A percentile compares a stretch with the other conserved stretches of the same genome.
Conservation (phyloP, 2,329 filamentous ascomycete genomes). For the Xylogone sp. region DNA sequence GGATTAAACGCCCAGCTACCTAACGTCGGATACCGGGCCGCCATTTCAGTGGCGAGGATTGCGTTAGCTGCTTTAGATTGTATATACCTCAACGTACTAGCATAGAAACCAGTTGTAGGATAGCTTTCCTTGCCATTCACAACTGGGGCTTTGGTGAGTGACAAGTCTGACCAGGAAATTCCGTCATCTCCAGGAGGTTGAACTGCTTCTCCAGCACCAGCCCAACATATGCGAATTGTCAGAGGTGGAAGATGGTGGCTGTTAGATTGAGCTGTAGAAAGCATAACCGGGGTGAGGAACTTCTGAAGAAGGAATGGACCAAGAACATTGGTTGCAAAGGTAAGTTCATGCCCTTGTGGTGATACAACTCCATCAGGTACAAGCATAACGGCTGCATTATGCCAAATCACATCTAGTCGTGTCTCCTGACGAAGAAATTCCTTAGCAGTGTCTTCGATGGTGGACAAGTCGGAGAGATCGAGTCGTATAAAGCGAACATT, state of each 20-base stretch:
- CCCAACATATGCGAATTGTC: too few species aligned
- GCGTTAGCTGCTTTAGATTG: neutral
- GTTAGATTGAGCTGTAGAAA: neutral
- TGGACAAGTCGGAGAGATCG: neutral
- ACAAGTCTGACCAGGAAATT: neutral
- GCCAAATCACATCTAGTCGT: neutral
- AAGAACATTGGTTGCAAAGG: slow-evolving; percentile 51
- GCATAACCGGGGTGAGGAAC: slow-evolving; percentile 31
- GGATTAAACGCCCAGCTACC: neutral
- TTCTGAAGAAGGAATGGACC: slow-evolving; percentile 51
- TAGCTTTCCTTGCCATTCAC: neutral
- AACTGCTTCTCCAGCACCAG: too few species aligned
- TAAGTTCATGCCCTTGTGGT: slow-evolving; percentile 44
- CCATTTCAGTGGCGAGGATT: neutral
- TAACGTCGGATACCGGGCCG: neutral
- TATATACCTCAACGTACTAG: neutral
- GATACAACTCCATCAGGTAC: slow-evolving; percentile 29
- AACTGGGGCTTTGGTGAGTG: neutral
- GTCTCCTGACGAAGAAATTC: neutral
- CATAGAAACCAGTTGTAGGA: neutral
- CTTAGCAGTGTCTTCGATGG: neutral
- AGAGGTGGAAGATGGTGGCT: too few species aligned
- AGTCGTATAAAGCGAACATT: neutral
- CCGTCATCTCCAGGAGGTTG: neutral
- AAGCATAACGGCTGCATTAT: slow-evolving; percentile 22